Conservation (phyloP, 2,329 filamentous ascomycete species). For the Phaeoacremonium minimum region DNA sequence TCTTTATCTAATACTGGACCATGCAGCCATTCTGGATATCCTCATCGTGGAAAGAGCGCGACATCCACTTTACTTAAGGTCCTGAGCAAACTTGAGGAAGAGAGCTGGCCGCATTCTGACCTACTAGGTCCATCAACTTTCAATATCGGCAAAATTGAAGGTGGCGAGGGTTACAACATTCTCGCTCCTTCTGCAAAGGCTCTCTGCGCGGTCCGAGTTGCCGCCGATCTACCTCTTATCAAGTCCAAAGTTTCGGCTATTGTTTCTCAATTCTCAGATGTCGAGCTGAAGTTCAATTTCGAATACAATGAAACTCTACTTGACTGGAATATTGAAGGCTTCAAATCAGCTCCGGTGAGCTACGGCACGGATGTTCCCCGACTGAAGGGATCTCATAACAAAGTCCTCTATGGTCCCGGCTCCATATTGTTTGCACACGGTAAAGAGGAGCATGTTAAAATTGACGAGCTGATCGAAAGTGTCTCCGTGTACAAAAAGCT, state of each 20-base stretch:
- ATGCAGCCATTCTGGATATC: constrained; percentile 29
- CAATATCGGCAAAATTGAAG: constrained; percentile 31
- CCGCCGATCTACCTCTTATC: constrained; percentile 25
- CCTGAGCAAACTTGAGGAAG: constrained; percentile 22
- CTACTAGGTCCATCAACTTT: constrained; percentile 32
- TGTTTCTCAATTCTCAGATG: constrained; percentile 23
- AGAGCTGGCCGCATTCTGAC: constrained; percentile 25
- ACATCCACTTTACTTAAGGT: constrained; percentile 23
- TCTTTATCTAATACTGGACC: neutral
- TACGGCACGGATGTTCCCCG: constrained; percentile 34
- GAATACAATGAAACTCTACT: constrained; percentile 30
- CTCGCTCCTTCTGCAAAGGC: constrained; percentile 29
- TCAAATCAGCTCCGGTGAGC: constrained; percentile 27
- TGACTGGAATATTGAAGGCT: constrained; percentile 31
- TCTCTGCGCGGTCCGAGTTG: constrained; percentile 32
- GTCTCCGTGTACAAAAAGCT: constrained; percentile 28
- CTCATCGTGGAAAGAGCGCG: constrained; percentile 25
- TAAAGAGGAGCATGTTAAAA: constrained; percentile 26
- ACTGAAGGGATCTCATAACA: constrained; percentile 23
- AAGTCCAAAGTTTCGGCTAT: constrained; percentile 24
- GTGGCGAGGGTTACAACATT: constrained; percentile 33
- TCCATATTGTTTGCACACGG: constrained; percentile 32
- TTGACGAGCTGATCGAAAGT: constrained; percentile 29
- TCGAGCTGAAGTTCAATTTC: constrained; percentile 27
- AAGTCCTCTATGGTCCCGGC: constrained; percentile 32